phyloP scores from a whole-genome alignment of 192 early-diverging fungal species.

The Phycomyces nitens region DNA sequence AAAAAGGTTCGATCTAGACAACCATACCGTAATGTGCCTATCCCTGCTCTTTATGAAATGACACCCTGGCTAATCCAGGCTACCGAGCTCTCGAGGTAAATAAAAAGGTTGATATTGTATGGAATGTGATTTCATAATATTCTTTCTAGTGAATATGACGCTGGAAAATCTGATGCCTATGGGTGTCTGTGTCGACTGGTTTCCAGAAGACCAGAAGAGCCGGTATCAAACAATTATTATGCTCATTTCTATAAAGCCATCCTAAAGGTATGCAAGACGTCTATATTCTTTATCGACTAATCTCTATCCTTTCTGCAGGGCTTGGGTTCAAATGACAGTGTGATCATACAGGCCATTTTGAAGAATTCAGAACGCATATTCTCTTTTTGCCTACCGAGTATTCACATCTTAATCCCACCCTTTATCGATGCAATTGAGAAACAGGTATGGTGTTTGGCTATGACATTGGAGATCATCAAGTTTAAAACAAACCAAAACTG shows the following conservation, averaged over 20 bases:
- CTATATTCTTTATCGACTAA: no score
- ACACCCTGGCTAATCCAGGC: conserved; percentile 78
- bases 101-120: background rate
- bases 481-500: background rate
- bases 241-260: conserved; percentile 68
- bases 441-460: conserved; percentile 38
- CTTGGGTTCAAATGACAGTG: conserved; percentile 48
- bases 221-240: conserved; percentile 52
- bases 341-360: conserved; percentile 64
- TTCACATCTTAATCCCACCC: conserved; percentile 58
- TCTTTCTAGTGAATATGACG: conserved; percentile 49
- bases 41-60: conserved; percentile 74
- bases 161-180: conserved; percentile 64
- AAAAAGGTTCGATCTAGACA: conserved; percentile 50
- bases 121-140: no score
- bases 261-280: conserved; percentile 46
- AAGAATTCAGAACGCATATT: conserved; percentile 67
- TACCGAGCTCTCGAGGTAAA: conserved; percentile 55
- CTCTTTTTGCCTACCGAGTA: conserved; percentile 62
- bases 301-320: conserved; percentile 43
- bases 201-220: conserved; percentile 70
- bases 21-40: conserved; percentile 49
- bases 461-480: background rate
- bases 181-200: conserved; percentile 73
- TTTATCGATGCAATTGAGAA: conserved; percentile 60